Evolutionary conservation across 2,329 filamentous ascomycete genomes (phyloP), one percentile per base, ranked within the genome.

Genomic region (Thelonectria blattea): DNA sequence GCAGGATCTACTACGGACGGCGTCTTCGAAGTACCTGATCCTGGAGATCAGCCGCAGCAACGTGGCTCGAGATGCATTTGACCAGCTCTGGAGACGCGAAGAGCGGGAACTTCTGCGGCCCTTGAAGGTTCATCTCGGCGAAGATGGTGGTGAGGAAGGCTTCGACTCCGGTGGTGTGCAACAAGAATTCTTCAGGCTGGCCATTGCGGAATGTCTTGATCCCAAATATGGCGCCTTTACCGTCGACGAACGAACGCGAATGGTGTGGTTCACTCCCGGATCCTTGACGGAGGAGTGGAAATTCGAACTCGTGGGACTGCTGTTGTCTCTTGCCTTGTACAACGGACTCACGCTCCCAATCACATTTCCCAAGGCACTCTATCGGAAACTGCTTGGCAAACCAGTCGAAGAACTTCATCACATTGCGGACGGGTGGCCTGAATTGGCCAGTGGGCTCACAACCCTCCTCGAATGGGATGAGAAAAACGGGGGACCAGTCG

Each of bases 91-190:
- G 92, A 87, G 91, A 55, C 86, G 93, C 37, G 89, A 97, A 74
- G 87, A 88, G 70, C 84, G 91, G 37, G 92, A 97, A 76, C 80
- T 98, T 3, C 80, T 94, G 70, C 87, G 92, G 24, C 95, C 95
- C 1, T 78, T 99, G 34, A 97, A 97, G 70, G 89, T 99, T 9
- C 89, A 92, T 52, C 85, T 98, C 58, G 93, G 93, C 3, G 90
- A 92, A 72, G 88, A 92, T 34, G 82, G 83, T 54, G 92, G 92
- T 30, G 95, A 98, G 74, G 89, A 96, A 73, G 95, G 95, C 0
- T 87, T 96, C 34, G 95, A 99, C 74, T 92, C 94, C 50, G 95
- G 95, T 45, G 95, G 95, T 64, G 93, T 99, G 1, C 94, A 97
- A 69, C 93, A 97, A 73, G 95, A 99, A 65, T 98, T 97, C 73